phyloP scores from a whole-genome alignment of 2,329 filamentous ascomycete species.

The Arthrobotrys musiformis region DNA sequence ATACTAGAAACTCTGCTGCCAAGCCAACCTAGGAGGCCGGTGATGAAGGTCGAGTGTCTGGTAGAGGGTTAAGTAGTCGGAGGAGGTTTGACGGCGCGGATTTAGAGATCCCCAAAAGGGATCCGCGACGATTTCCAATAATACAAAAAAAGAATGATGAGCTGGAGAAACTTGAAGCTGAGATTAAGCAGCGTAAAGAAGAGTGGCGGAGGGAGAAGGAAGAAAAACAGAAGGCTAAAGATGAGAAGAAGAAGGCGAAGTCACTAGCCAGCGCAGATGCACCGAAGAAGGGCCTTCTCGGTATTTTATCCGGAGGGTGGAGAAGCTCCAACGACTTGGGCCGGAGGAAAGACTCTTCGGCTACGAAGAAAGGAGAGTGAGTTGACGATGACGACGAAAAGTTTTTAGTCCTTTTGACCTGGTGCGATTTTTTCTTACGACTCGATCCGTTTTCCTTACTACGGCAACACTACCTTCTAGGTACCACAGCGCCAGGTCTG shows the following conservation, averaged over 20 bases:
- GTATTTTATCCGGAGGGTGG: constrained; percentile 5
- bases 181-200: neutral
- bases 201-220: neutral
- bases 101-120: neutral
- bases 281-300: neutral
- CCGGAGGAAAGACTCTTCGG: constrained; percentile 15
- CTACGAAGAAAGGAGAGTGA: constrained; percentile 3
- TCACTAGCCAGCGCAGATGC: neutral
- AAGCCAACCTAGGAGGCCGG: constrained; percentile 53
- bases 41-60: neutral
- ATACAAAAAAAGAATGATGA: neutral
- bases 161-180: neutral
- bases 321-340: constrained; percentile 6
- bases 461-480: neutral
- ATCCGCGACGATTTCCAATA: neutral
- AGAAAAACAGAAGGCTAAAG: neutral
- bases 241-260: neutral
- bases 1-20: constrained; percentile 89
- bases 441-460: constrained; percentile 51
- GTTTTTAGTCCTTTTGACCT: constrained; percentile 49
- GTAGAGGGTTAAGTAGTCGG: neutral
- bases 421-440: constrained; percentile 6
- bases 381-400: neutral
- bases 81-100: constrained; percentile 3
- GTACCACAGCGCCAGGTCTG: neutral